phyloP scores from a whole-genome alignment of 192 early-diverging fungal genomes.

The Linderina pennispora region DNA sequence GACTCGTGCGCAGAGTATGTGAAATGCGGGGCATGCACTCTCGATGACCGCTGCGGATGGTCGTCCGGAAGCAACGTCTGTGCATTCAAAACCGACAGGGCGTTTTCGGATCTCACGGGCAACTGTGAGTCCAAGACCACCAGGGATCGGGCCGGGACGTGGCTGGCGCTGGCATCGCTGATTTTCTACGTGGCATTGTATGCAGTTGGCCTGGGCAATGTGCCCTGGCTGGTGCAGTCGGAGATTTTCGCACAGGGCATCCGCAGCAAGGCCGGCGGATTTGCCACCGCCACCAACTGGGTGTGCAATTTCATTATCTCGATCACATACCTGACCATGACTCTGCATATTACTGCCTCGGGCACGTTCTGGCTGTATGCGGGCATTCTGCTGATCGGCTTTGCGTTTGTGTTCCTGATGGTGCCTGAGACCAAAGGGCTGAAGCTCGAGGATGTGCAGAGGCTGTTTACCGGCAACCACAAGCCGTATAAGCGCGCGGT shows the following conservation, averaged over 20 bases:
- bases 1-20: constrained; percentile 31
- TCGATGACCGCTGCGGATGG: constrained; percentile 40
- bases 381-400: constrained; percentile 25
- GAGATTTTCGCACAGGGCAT: constrained; percentile 46
- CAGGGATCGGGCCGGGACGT: constrained; percentile 31
- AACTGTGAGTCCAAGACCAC: constrained; percentile 20
- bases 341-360: constrained; percentile 42
- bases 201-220: constrained; percentile 40
- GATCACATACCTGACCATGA: constrained; percentile 44
- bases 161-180: constrained; percentile 42
- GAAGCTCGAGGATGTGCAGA: constrained; percentile 43
- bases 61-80: constrained; percentile 24
- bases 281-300: constrained; percentile 46
- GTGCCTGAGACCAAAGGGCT: constrained; percentile 47
- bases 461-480: constrained; percentile 18
- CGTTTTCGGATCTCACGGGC: constrained; percentile 24
- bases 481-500: constrained; percentile 7
- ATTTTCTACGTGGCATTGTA: constrained; percentile 46
- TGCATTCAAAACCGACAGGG: constrained; percentile 4
- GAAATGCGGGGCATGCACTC: constrained; percentile 29
- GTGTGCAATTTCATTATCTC: constrained; percentile 40
- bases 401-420: constrained; percentile 29
- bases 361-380: constrained; percentile 49
- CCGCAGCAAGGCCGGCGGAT: constrained; percentile 43
- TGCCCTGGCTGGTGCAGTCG: constrained; percentile 45